Base-by-base conservation (phyloP, 2,329 filamentous ascomycete species). In the Fusarium sp. region DNA sequence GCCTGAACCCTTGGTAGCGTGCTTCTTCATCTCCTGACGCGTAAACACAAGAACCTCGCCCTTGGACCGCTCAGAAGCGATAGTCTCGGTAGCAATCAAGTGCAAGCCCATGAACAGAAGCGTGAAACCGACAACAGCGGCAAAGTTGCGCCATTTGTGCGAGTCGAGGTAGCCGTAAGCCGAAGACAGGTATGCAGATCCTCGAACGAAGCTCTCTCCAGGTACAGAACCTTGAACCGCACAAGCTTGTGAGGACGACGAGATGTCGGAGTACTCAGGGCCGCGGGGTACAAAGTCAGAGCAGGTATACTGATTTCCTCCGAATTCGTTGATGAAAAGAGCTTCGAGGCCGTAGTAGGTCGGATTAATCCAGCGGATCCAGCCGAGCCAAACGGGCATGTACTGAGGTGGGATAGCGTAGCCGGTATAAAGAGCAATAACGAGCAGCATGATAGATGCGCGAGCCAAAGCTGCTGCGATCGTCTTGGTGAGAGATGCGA, bases 341-440 rank as follows among this genome's bases (percentile, higher is more conserved):
- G 85, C 82, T 69, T 92, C 89, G 70, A 91, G 91, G 0, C 84
- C 88, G 66, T 91, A 91, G 10, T 83, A 86, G 14, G 91, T 85
- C 3, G 89, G 77, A 55, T 87, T 88, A 58, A 91, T 88, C 90
- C 90, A 92, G 43, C 87, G 81, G 25, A 87, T 85, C 89, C 90
- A 92, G 4, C 86, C 86, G 18, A 88, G 43, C 76, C 75, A 75
- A 18, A 42, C 30, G 0, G 75, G 82, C 87, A 89, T 91, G 75
- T 90, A 76, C 40, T 74, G 68, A 1, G 74, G 68, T 1, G 78
- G 76, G 11, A 83, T 81, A 7, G 81, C 77, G 59, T 89, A 87
- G 56, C 85, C 87, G 1, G 87, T 88, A 73, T 79, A 80, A 1
- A 79, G 85, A 63, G 87, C 81, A 9, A 89, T 70, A 0, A 64